Base-by-base conservation (phyloP, 2,329 filamentous ascomycete species). In the Coleophoma crateriformis region DNA sequence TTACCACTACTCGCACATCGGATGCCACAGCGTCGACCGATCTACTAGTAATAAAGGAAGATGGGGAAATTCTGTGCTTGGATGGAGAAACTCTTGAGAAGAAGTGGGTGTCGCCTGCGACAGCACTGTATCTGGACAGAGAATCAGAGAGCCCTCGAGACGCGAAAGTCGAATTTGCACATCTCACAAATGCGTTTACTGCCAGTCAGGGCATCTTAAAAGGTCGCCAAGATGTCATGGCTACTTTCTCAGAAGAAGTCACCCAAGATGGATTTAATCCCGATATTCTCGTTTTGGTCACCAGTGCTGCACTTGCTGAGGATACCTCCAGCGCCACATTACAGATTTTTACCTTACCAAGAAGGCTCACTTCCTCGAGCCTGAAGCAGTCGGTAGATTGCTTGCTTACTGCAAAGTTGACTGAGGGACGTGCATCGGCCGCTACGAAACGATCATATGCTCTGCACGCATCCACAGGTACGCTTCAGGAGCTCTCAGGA, bases 381-480 rank as follows among this genome's bases (percentile, higher is more conserved):
- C 47, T 51, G 33, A 54, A 51, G 22, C 59, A 60, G 33, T 65
- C 62, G 2, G 61, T 66, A 12, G 58, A 65, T 33, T 54, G 55
- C 34, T 54, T 67, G 19, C 44, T 67, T 19, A 49, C 56, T 34
- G 54, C 54, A 10, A 48, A 51, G n/a, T 50, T 62, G 27, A 35
- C 51, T 45, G 51, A 42, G 33, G 39, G 17, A n/a, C 37, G 34
- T 50, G 34, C 15, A 50, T 33, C 38, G 7, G 41, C 39, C 7
- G 15, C 46, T 5, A 42, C 47, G 15, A 56, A 52, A 13, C 35
- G 48, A 47, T 50, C 49, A 10, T 85, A 79, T 58, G 75, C 77
- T 32, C 67, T 89, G 2, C 81, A 90, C 54, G 68, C 81, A 20
- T 76, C 78, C 17, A 79, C 81, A 3, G 87, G 86, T 12, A 74